Evolutionary conservation across 805 yeast genomes (phyloP), one percentile per base, ranked within the genome.

Genomic region (Hemisphaericaspora nanyangensis): DNA sequence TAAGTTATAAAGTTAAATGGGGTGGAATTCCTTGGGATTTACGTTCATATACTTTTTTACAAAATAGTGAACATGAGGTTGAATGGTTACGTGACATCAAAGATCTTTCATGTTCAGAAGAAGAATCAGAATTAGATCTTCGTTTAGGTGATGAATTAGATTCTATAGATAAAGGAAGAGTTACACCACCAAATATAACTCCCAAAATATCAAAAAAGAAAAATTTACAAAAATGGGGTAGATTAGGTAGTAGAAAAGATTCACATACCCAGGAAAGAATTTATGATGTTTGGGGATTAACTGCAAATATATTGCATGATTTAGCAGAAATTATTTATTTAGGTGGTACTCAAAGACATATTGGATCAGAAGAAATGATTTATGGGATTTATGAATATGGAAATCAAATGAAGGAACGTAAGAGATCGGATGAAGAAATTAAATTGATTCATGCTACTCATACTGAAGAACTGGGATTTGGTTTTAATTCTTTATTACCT

Each of bases 271-370:
- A 77, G 56, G 65, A 61, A 31, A 68, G 72, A 39, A 72, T 80
- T 28, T 77, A 84, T 51, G 85, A 83, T 51, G 80, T 85, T 4
- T 85, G 93, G 95, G 95, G 95, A 1, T 61, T 85, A 27, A 85
- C 93, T 0, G 91, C 90, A 2, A 83, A 82, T 52, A 84, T 85
- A 7, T 54, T 85, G n/a, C 85, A 77, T 50, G 91, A 85, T 54
- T 52, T 85, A 20, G 81, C 88, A 2, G 71, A 70, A 40, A 67
- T 83, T 7, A 63, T 75, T 3, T 75, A 77, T 51, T 34, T 31
- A 3, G 35, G 38, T 4, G 19, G 17, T 6, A 17, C 35, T 4
- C 32, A 43, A 26, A 32, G 48, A 11, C 56, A 65, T 19, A 54
- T 76, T 32, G 87, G 85, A 2, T 83, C 82, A 46, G 90, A 83